Conservation (phyloP, 2,329 filamentous ascomycete species). For the Purpureocillium takamizusanense region DNA sequence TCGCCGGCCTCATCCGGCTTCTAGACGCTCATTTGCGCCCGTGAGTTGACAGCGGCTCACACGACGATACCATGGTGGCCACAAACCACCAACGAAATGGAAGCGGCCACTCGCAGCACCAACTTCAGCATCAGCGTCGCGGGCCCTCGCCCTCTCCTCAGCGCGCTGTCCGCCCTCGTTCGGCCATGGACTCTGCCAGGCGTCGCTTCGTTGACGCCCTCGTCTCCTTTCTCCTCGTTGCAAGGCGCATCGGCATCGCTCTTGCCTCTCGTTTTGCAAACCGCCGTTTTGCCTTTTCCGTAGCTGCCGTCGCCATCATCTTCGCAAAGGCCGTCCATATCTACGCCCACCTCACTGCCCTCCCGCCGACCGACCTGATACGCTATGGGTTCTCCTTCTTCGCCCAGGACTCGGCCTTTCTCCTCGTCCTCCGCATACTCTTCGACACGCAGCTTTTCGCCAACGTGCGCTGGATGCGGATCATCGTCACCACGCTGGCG, state of each 20-base stretch:
- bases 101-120: too few relatives aligned
- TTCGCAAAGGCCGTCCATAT: constrained; percentile 22
- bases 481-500: constrained; percentile 6
- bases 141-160: background rate
- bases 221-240: constrained; percentile 1
- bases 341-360: constrained; percentile 19
- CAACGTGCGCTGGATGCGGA: constrained; percentile 12
- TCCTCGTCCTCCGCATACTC: constrained; percentile 21
- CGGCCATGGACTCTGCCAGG: background rate
- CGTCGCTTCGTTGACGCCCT: constrained; percentile 2
- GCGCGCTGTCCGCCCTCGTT: background rate
- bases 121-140: background rate
- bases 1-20: too few relatives aligned
- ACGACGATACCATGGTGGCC: too few relatives aligned
- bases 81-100: too few relatives aligned
- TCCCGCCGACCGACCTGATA: constrained; percentile 18
- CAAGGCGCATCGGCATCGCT: constrained; percentile 7
- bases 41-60: too few relatives aligned
- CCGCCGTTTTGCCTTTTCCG: constrained; percentile 20
- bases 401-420: constrained; percentile 20
- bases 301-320: constrained; percentile 19
- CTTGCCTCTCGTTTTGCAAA: constrained; percentile 15
- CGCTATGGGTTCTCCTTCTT: constrained; percentile 25
- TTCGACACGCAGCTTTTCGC: constrained; percentile 13
- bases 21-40: too few relatives aligned